phyloP scores from a whole-genome alignment of 1,284 basidiomycete species.

The Rhodotorula sp. region DNA sequence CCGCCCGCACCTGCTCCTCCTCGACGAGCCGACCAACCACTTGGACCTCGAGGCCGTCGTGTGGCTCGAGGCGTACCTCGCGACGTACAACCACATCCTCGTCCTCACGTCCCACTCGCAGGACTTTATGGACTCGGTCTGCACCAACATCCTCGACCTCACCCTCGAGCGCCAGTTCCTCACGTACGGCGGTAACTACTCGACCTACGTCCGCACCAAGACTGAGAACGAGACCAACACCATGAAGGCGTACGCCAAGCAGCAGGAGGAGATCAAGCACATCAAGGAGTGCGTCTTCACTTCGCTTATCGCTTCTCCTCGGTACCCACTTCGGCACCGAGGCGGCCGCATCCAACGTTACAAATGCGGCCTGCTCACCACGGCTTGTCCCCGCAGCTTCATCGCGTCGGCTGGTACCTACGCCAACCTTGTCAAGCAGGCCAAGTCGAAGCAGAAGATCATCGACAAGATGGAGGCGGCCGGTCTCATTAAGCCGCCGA shows the following conservation, averaged over 20 bases:
- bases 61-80: conserved; percentile 96
- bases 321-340: not conserved
- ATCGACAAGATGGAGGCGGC: conserved; percentile 99
- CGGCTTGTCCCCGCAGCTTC: conserved; percentile 54
- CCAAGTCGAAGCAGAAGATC: conserved; percentile 99
- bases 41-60: conserved; percentile 92
- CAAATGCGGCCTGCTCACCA: conserved; percentile 1
- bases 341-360: too few relatives aligned
- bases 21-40: conserved; percentile 67
- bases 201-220: conserved; percentile 94
- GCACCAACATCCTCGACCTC: conserved; percentile 97
- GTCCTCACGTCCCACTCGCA: conserved; percentile 95
- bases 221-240: conserved; percentile 97
- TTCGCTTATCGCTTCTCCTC: conserved; percentile 11
- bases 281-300: conserved; percentile 76
- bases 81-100: conserved; percentile 97
- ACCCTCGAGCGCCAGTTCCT: conserved; percentile 75
- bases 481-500: conserved; percentile 88
- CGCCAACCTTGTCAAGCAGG: conserved; percentile 96
- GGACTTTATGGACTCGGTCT: conserved; percentile 97
- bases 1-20: conserved; percentile 89
- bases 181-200: conserved; percentile 89
- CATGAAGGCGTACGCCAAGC: conserved; percentile 97
- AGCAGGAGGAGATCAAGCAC: conserved; percentile 96
- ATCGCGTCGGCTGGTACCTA: conserved; percentile 98